Evolutionary conservation across 2,329 filamentous ascomycete genomes (phyloP), one percentile per base, ranked within the genome.

Genomic region (Acrocalymma vagum): DNA sequence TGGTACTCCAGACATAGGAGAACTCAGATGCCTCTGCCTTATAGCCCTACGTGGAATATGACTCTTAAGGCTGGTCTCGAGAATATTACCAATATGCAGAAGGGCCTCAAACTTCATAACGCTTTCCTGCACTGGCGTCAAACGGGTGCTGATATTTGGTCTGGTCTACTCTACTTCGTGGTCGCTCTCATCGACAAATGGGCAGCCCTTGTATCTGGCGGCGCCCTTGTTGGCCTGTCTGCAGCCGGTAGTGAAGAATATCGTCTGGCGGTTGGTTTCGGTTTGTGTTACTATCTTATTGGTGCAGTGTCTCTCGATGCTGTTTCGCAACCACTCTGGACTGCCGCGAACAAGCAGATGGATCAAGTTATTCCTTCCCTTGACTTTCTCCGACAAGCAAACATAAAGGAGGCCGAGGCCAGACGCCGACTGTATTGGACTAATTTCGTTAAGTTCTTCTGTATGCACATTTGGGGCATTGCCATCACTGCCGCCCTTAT

Each of bases 261-360:
- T 38, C 69, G 75, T n/a, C 66, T 76, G 47, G 68, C 74, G 30
- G 72, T 79, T 14, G 78, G 78, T 3, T 79, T 80, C 46, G 75
- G 76, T 14, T 63, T 82, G 23, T 75, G 75, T 0, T 82, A 81
- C 54, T 82, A 81, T 48, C 64, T 81, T 14, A 71, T 80, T 15
- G 77, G 78, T 18, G 78, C 78, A 10, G 76, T 81, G 3, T 66
- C 78, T 17, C 75, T 82, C 16, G 78, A 82, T 49, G 72, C 73
- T 42, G 78, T 79, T 39, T 75, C 77, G n/a, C 73, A 77, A 32
- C 72, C 76, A 39, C 65, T 80, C 2, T 71, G 76, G 40, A 68
- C 67, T 10, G 53, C 69, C 3, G 69, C 74, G 76, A 74, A n/a
- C 6, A 71, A 74, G 29, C 62, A 69, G n/a, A 61, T 72, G 38